phyloP scores from a whole-genome alignment of 1,139 yeast genomes.

The Debaryomyces coudertii region DNA sequence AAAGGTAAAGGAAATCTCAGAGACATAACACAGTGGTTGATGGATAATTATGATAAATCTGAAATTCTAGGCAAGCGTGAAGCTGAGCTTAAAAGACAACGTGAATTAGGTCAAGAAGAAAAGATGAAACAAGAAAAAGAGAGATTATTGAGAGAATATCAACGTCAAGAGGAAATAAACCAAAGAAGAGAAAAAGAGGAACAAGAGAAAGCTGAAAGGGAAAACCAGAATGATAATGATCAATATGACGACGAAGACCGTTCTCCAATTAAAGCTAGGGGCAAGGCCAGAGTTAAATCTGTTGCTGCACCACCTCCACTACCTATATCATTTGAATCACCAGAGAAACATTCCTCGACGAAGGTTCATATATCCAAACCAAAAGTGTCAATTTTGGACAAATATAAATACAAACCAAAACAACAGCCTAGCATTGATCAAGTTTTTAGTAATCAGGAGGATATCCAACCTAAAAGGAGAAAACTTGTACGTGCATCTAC shows the following conservation, averaged over 20 bases:
- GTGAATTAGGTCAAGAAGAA: slow-evolving; percentile 19
- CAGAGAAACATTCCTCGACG: slow-evolving; percentile 39
- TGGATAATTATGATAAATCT: slow-evolving; percentile 35
- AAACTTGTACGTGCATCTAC: slow-evolving; percentile 41
- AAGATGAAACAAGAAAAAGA: slow-evolving; percentile 22
- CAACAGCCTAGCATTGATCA: slow-evolving; percentile 30
- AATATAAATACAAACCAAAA: slow-evolving; percentile 42
- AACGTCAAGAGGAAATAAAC: slow-evolving; percentile 13
- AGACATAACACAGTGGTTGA: slow-evolving; percentile 54
- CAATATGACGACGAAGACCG: slow-evolving; percentile 30
- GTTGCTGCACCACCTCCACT: slow-evolving; percentile 16
- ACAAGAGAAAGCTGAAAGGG: slow-evolving; percentile 5
- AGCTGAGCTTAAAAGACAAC: slow-evolving; percentile 20
- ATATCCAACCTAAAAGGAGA: slow-evolving; percentile 31
- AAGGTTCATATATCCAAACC: slow-evolving; percentile 61
- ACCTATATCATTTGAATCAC: slow-evolving; percentile 12
- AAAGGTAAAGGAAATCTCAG: slow-evolving; percentile 60
- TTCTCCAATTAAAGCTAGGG: slow-evolving; percentile 40
- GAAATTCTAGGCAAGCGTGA: slow-evolving; percentile 34
- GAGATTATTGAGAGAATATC: slow-evolving; percentile 21
- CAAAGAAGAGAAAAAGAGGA: slow-evolving; percentile 10
- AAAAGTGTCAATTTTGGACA: slow-evolving; percentile 56
- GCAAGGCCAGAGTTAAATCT: slow-evolving; percentile 34
- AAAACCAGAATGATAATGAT: background rate
- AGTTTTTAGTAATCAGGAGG: slow-evolving; percentile 19